Evolutionary conservation across 2,329 filamentous ascomycete species (phyloP).

Genomic region (Sclerotiophoma versabilis): DNA sequence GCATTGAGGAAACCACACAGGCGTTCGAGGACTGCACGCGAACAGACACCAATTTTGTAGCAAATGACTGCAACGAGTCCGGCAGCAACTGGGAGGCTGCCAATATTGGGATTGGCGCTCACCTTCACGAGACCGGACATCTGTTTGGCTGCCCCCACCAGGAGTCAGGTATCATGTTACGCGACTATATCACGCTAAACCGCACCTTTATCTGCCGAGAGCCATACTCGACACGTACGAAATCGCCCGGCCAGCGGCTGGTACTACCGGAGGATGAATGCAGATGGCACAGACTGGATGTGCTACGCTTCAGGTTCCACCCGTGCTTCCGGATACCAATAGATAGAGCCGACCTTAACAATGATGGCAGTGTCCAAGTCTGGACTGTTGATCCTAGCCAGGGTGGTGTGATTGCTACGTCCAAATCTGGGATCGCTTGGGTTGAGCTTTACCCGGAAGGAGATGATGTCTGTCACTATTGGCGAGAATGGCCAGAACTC

Average conservation of each 20-base stretch:
- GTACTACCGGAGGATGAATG: conserved; percentile 83
- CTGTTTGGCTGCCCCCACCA: conserved; percentile 90
- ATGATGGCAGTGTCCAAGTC: conserved; percentile 81
- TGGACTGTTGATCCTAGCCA: conserved; percentile 83
- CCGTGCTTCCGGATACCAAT: conserved; percentile 86
- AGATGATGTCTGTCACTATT: conserved; percentile 80
- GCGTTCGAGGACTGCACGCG: conserved; percentile 90
- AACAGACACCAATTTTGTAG: conserved; percentile 80
- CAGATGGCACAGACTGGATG: conserved; percentile 88
- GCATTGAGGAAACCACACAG: conserved; percentile 86
- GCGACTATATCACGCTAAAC: conserved; percentile 85
- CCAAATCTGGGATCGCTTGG: conserved; percentile 82
- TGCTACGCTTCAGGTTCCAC: conserved; percentile 86
- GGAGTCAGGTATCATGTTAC: conserved; percentile 88
- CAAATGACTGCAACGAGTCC: conserved; percentile 85
- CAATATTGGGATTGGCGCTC: conserved; percentile 90
- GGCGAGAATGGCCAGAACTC: conserved; percentile 78
- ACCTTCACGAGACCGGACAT: conserved; percentile 90
- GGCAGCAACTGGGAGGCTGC: conserved; percentile 96
- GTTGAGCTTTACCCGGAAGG: conserved; percentile 81
- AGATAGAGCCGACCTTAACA: conserved; percentile 63
- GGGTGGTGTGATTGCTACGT: conserved; percentile 79
- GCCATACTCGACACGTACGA: conserved; percentile 85
- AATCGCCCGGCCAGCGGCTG: conserved; percentile 76
- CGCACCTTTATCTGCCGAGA: conserved; percentile 83